phyloP scores from a whole-genome alignment of 352 stramenopile genomes.

The Phytophthora melonis region DNA sequence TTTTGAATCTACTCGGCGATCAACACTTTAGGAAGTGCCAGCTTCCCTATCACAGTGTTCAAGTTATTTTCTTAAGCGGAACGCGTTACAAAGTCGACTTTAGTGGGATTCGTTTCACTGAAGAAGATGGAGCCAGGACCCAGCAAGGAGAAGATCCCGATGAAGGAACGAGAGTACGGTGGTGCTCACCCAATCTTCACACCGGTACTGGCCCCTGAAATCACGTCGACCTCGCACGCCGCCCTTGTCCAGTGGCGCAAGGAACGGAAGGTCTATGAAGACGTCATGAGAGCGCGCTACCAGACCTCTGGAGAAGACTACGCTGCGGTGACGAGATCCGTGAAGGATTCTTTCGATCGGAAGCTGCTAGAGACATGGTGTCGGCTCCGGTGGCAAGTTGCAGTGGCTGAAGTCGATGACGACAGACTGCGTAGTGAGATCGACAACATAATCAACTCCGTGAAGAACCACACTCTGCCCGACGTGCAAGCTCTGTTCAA shows the following conservation, averaged over 20 bases:
- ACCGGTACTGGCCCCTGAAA: neutral
- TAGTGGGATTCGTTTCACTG: conserved; percentile 19
- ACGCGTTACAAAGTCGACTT: conserved; percentile 14
- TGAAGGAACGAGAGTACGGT: neutral
- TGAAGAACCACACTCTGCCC: conserved; percentile 16
- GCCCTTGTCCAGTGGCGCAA: conserved; percentile 13
- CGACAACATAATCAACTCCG: conserved; percentile 9
- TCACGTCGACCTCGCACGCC: conserved; percentile 15
- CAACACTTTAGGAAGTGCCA: too few species aligned
- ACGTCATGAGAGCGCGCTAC: conserved; percentile 10
- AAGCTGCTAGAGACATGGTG: conserved; percentile 13
- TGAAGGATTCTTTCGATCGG: conserved; percentile 8
- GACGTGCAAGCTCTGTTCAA: conserved; percentile 29
- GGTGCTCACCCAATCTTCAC: conserved; percentile 13
- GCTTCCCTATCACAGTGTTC: too few species aligned
- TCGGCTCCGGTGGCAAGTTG: conserved; percentile 2
- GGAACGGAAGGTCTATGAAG: conserved; percentile 5
- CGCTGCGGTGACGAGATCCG: neutral
- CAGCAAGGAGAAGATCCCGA: neutral
- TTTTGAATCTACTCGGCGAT: too few species aligned
- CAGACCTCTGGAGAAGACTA: conserved; percentile 4
- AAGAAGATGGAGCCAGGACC: conserved; percentile 6
- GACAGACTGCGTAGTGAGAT: neutral
- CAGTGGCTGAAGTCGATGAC: conserved; percentile 7
- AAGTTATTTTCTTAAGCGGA: too few species aligned